Evolutionary conservation across 2,329 filamentous ascomycete species (phyloP), one percentile per base, ranked within the genome.

Genomic region (Xylariomycetidae sp.): DNA sequence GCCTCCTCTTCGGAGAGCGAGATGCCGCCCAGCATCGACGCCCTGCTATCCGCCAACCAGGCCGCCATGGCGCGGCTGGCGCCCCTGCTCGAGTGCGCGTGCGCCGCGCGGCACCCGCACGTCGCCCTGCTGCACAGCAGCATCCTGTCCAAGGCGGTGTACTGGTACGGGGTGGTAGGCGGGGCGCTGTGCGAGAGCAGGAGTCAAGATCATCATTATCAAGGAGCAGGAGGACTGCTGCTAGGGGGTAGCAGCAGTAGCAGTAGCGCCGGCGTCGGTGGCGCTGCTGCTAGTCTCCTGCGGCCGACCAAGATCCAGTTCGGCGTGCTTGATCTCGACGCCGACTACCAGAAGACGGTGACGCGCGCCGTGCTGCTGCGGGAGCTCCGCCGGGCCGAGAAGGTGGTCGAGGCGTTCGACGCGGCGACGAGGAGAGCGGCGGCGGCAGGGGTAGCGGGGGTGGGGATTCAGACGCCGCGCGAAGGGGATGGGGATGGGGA

Each of bases 151-250:
- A 42, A 40, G n/a, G 20, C 40, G 36, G 9, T 42, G 1, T 42
- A 36, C 17, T 42, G 37, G 40, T 42, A 42, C 31, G 29, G 40
- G 6, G 20, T 40, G 30, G 40, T 31, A 3, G 40, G n/a, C n/a
- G n/a, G n/a, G n/a, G n/a, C n/a, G n/a, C n/a, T n/a, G n/a, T n/a
- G n/a, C n/a, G n/a, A n/a, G n/a, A n/a, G n/a, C n/a, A n/a, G n/a
- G n/a, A n/a, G n/a, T n/a, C n/a, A n/a, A n/a, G n/a, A n/a, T n/a
- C n/a, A n/a, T n/a, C n/a, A n/a, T n/a, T n/a, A n/a, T n/a, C n/a
- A n/a, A n/a, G n/a, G n/a, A n/a, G n/a, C n/a, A n/a, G n/a, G n/a
- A n/a, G n/a, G n/a, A n/a, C n/a, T n/a, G n/a, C n/a, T n/a, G n/a
- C n/a, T n/a, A n/a, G n/a, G n/a, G 20, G n/a, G n/a, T n/a, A 23